These are phyloP conservation scores for Sclerotinia trifoliorum DNA, from an alignment of 2,329 filamentous ascomycete species.

Conservation along the genomic window DNA sequence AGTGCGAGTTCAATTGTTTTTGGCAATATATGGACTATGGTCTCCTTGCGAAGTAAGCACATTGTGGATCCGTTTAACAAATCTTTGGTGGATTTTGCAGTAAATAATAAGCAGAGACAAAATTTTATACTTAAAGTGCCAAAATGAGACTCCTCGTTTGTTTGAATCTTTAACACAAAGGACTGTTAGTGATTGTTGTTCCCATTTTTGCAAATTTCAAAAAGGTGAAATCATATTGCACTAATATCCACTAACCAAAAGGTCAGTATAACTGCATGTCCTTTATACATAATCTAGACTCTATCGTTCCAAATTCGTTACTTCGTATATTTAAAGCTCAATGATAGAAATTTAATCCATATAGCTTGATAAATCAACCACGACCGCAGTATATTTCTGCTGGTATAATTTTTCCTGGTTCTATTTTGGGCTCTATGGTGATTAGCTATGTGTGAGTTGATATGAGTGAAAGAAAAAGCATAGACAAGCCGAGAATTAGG, in stretches of 20 bases:
- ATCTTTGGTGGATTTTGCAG: not conserved
- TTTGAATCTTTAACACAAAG: not conserved
- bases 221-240: not conserved
- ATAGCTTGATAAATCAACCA: slow-evolving; percentile 2
- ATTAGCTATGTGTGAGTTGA: not conserved
- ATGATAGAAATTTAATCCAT: not conserved
- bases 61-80: not conserved
- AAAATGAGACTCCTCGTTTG: no score
- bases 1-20: not conserved
- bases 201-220: not conserved
- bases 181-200: not conserved
- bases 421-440: not conserved
- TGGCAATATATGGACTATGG: not conserved
- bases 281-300: not conserved
- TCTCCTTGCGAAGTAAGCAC: not conserved
- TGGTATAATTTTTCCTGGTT: slow-evolving; percentile 29
- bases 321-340: no score
- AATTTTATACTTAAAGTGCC: not conserved
- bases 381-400: slow-evolving; percentile 30
- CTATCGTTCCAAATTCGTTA: no score
- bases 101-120: not conserved
- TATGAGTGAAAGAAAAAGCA: not conserved
- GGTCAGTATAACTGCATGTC: not conserved
- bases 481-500: no score
- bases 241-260: not conserved